phyloP scores from a whole-genome alignment of 345 rosid genomes.

The Moringa oleifera region DNA sequence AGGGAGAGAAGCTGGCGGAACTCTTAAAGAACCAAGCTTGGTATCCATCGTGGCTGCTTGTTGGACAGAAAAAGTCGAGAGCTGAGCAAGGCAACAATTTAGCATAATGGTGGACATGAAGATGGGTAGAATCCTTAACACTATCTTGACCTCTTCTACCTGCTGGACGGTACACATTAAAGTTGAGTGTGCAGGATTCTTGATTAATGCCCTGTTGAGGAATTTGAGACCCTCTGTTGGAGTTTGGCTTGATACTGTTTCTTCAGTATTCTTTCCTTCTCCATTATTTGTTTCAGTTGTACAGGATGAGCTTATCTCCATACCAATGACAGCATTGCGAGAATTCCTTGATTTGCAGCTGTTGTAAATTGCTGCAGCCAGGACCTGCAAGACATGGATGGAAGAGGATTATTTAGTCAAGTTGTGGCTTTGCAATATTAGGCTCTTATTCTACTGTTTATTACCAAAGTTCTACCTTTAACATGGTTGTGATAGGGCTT shows the following conservation, averaged over 20 bases:
- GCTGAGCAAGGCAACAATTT: conserved; percentile 93
- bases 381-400: conserved; percentile 32
- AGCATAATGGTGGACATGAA: conserved; percentile 86
- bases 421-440: conserved; percentile 1
- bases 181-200: conserved; percentile 19
- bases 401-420: conserved; percentile 6
- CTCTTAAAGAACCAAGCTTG: conserved; percentile 51
- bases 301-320: conserved; percentile 29
- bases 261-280: conserved; percentile 15
- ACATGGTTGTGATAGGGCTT: conserved; percentile 75
- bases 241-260: conserved; percentile 12
- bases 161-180: conserved; percentile 53
- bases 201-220: conserved; percentile 36
- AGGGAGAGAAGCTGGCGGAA: conserved; percentile 92
- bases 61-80: conserved; percentile 85
- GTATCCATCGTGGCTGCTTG: conserved; percentile 93
- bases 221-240: conserved; percentile 32
- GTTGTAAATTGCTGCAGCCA: conserved; percentile 43
- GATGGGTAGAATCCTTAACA: conserved; percentile 57
- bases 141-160: conserved; percentile 66
- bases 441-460: neutral
- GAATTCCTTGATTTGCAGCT: conserved; percentile 27
- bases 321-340: conserved; percentile 28
- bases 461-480: conserved; percentile 51
- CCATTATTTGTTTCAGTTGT: conserved; percentile 26